Evolutionary conservation across 176 grass and related monocot genomes (phyloP).

Genomic region (Alloteropsis semialata): DNA sequence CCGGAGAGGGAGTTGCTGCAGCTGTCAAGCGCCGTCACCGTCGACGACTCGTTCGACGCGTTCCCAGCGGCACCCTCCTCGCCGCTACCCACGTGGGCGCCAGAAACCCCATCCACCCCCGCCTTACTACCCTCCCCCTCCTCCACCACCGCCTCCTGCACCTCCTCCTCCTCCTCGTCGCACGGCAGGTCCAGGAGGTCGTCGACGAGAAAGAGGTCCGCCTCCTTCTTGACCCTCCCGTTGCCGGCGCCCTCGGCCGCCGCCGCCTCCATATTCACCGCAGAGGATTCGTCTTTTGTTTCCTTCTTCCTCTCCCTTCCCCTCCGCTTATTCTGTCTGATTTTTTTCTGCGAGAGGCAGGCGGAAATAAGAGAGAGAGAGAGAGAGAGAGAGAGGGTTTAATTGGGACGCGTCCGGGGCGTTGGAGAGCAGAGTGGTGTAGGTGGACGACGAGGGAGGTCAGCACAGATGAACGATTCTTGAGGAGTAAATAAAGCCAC

Average conservation of each 20-base stretch:
- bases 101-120: not conserved
- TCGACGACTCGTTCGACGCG: slow-evolving; percentile 70
- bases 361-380: slow-evolving; percentile 34
- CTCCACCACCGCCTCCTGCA: not conserved
- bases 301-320: not conserved
- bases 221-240: slow-evolving; percentile 59
- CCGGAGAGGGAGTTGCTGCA: slow-evolving; percentile 84
- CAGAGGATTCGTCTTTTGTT: not conserved
- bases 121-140: not conserved
- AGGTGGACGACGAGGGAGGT: slow-evolving; percentile 29
- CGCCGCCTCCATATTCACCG: slow-evolving; percentile 37
- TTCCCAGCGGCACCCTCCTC: slow-evolving; percentile 27
- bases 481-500: slow-evolving; percentile 85
- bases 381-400: slow-evolving; percentile 60
- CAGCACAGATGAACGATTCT: slow-evolving; percentile 49
- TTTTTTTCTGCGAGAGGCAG: slow-evolving; percentile 10
- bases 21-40: slow-evolving; percentile 78
- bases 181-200: slow-evolving; percentile 80
- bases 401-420: slow-evolving; percentile 30
- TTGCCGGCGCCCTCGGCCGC: slow-evolving; percentile 28
- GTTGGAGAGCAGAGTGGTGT: slow-evolving; percentile 43
- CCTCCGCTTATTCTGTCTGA: slow-evolving; percentile 15
- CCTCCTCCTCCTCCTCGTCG: slow-evolving; percentile 57
- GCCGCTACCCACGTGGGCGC: not conserved
- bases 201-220: slow-evolving; percentile 74